These are phyloP conservation scores for Capsicum pubescens DNA, from an alignment of 257 asterid genomes.

Conservation along the genomic window DNA sequence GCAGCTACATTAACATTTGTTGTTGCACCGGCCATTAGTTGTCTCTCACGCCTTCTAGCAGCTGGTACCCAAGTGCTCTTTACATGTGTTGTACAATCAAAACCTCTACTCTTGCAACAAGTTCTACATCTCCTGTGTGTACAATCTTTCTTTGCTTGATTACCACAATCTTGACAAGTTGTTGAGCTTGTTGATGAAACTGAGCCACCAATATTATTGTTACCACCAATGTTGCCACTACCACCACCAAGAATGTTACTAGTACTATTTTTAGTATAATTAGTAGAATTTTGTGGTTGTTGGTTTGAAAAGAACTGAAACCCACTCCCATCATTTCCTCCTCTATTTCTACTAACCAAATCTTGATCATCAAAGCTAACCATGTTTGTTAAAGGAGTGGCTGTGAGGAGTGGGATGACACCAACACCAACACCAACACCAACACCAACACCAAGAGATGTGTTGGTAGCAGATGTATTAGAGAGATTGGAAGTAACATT, in stretches of 20 bases:
- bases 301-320: constrained; percentile 62
- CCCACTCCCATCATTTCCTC: constrained; percentile 38
- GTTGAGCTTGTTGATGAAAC: constrained; percentile 25
- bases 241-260: background rate
- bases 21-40: constrained; percentile 36
- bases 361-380: constrained; percentile 34
- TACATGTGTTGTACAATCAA: constrained; percentile 61
- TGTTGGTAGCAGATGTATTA: constrained; percentile 32
- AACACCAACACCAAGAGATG: constrained; percentile 45
- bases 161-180: constrained; percentile 73
- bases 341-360: constrained; percentile 23
- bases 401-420: constrained; percentile 61
- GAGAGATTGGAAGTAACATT: background rate
- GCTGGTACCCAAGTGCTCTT: constrained; percentile 83
- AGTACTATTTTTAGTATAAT: constrained; percentile 41
- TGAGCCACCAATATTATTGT: background rate
- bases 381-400: constrained; percentile 43
- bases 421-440: constrained; percentile 45
- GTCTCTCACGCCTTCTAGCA: constrained; percentile 78
- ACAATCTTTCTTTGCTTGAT: constrained; percentile 77
- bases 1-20: constrained; percentile 32
- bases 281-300: constrained; percentile 34
- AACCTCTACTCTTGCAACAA: constrained; percentile 69
- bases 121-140: constrained; percentile 62
- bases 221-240: background rate